These are phyloP conservation scores for Fusarium sp. DNA, from an alignment of 2,329 filamentous ascomycete species.

Conservation along the genomic window DNA sequence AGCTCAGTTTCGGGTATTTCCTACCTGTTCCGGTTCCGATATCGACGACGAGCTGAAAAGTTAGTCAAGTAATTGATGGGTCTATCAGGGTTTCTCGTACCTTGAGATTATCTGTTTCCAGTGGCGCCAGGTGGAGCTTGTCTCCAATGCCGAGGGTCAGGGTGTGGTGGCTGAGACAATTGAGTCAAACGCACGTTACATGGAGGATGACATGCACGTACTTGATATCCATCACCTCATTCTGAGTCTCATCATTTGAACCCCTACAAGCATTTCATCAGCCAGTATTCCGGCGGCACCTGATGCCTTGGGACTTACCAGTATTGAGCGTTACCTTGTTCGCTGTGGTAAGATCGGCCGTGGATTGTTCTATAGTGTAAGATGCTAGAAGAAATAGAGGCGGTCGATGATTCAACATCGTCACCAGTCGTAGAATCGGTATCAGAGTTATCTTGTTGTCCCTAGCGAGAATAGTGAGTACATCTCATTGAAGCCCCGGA, in stretches of 20 bases:
- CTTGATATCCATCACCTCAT: not conserved
- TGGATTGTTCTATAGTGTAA: conserved; percentile 1
- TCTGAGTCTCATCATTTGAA: not conserved
- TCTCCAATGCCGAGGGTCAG: not conserved
- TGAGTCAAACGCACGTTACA: too few species aligned
- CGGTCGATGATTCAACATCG: not conserved
- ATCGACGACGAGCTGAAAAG: not conserved
- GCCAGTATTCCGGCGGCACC: too few species aligned
- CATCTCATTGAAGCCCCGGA: not conserved
- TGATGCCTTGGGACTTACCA: not conserved
- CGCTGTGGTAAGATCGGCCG: not conserved
- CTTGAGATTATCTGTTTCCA: not conserved
- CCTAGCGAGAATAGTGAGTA: not conserved
- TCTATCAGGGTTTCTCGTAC: not conserved
- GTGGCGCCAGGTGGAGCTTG: not conserved
- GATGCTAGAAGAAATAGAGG: not conserved
- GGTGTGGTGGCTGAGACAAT: not conserved
- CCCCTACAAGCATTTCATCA: not conserved
- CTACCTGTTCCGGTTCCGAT: conserved; percentile 1
- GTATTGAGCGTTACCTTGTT: not conserved
- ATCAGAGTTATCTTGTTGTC: not conserved
- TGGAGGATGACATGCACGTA: not conserved
- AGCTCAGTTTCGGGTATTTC: too few species aligned
- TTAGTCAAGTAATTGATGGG: not conserved
- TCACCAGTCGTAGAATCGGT: not conserved